These are phyloP conservation scores for Cytidiella melzeri DNA, from an alignment of 768 basidiomycete species.

Conservation along the genomic window DNA sequence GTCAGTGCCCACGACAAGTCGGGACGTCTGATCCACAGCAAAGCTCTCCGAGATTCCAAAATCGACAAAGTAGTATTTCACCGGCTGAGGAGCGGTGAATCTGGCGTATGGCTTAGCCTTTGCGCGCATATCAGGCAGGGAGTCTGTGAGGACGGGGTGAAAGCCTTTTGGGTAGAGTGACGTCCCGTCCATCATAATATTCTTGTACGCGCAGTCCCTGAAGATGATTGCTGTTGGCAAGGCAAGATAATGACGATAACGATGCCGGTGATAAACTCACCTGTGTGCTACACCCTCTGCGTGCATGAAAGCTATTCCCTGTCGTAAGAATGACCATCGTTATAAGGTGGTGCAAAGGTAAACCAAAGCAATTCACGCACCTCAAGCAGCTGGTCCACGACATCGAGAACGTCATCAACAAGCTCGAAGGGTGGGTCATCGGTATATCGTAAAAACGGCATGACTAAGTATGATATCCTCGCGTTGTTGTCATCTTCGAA, in stretches of 20 bases:
- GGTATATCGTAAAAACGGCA: too few species aligned
- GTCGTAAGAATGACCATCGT: neutral
- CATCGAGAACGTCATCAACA: conserved; percentile 19
- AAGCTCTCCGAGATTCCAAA: conserved; percentile 11
- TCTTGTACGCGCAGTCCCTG: conserved; percentile 3
- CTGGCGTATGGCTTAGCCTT: too few species aligned
- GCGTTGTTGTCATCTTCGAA: conserved; percentile 9
- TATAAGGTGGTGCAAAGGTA: neutral
- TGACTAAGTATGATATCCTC: too few species aligned
- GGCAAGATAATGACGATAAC: too few species aligned
- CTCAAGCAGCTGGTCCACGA: conserved; percentile 20
- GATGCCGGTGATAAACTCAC: too few species aligned
- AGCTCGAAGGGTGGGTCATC: conserved; percentile 13
- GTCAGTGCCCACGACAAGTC: too few species aligned
- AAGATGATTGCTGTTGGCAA: too few species aligned
- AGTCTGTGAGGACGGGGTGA: conserved; percentile 10
- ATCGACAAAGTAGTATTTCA: conserved; percentile 13
- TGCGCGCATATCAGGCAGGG: too few species aligned
- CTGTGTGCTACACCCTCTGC: conserved; percentile 17
- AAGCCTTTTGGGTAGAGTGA: conserved; percentile 5
- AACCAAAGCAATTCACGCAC: neutral
- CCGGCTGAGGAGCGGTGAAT: too few species aligned
- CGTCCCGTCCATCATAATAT: conserved; percentile 11
- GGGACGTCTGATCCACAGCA: too few species aligned
- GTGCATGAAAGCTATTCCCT: conserved; percentile 19